phyloP scores from a whole-genome alignment of 176 grass and related monocot genomes.

The Triticum timopheevii region DNA sequence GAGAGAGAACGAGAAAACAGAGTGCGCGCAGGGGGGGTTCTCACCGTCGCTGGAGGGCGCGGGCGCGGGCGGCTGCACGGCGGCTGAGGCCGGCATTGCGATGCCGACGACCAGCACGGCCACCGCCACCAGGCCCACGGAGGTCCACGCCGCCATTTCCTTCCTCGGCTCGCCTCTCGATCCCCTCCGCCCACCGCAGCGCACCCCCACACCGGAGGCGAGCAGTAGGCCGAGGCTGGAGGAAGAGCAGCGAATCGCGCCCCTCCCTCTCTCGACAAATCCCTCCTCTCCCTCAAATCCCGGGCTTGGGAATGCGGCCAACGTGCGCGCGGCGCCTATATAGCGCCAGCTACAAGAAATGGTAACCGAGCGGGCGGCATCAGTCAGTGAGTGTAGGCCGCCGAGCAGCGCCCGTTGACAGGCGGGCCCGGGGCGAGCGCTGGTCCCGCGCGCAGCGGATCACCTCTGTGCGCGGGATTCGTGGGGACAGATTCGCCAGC shows the following conservation, averaged over 20 bases:
- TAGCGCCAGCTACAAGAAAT: neutral
- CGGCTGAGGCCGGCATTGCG: slow-evolving; percentile 29
- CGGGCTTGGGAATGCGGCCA: slow-evolving; percentile 13
- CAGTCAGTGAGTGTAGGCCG: neutral
- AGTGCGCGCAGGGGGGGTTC: neutral
- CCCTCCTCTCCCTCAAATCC: neutral
- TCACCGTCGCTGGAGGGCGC: slow-evolving; percentile 34
- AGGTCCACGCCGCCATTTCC: slow-evolving; percentile 15
- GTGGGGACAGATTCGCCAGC: neutral
- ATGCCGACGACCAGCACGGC: slow-evolving; percentile 34
- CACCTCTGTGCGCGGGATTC: neutral
- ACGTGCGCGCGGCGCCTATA: slow-evolving; percentile 22
- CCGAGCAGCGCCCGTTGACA: neutral
- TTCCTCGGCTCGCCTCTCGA: neutral
- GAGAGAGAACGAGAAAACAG: neutral
- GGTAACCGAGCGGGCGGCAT: neutral
- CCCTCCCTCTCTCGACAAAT: too few species aligned
- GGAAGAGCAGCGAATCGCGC: neutral
- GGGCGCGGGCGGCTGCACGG: slow-evolving; percentile 18
- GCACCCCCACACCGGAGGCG: neutral
- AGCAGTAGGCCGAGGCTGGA: neutral
- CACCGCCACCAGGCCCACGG: slow-evolving; percentile 17
- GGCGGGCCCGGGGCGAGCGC: neutral
- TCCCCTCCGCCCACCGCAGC: neutral
- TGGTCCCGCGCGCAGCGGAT: neutral